Base-by-base conservation (phyloP, 768 basidiomycete species). In the Agaricus sinodeliciosus region DNA sequence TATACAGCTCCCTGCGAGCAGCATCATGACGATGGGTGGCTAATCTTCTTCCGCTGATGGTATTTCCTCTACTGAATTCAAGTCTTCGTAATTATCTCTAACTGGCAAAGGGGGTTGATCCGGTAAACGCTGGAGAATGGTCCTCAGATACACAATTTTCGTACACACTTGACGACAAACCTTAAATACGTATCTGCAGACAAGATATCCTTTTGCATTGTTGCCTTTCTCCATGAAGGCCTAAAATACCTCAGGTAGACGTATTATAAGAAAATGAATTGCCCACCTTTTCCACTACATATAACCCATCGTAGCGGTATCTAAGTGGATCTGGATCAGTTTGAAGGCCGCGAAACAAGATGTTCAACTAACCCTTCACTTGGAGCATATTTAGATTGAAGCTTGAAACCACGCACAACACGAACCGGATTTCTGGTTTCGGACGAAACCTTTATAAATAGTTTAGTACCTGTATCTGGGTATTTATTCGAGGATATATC, bases 231-330 rank as follows among this genome's bases (percentile, higher is more conserved):
- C 89, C 65, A 77, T 76, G 88, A 87, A 91, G 3, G 82, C 84
- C 82, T 89, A 57, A 34, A 28, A 34, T 19, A 1, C 51, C 26
- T 51, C 11, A 50, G 42, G 7, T n/a, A 16, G 2, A 22, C 34
- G 25, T 18, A 9, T 31, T 36, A 34, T 15, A 26, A 34, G 48
- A 15, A 5, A n/a, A 9, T 4, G 15, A 18, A 15, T 9, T 25
- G 40, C 69, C 45, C 55, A 80, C 88, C 72, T 83, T 82, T 66
- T 86, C 86, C 13, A 92, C 86, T 1, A 62, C 69, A 63, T 95
- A 96, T 9, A 96, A 72, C 1, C 94, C 94, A 59, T 95, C 93
- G 62, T 96, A 96, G 8, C 92, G 82, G 63, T 94, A 96, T 22
- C 89, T 88, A 49, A 44, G 39, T 35, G 52, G 19, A 22, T 41